A percentile compares a stretch with the other conserved stretches of the same genome.
phyloP scores from a whole-genome alignment of 495 filamentous ascomycete genomes.

The Neurospora intermedia region DNA sequence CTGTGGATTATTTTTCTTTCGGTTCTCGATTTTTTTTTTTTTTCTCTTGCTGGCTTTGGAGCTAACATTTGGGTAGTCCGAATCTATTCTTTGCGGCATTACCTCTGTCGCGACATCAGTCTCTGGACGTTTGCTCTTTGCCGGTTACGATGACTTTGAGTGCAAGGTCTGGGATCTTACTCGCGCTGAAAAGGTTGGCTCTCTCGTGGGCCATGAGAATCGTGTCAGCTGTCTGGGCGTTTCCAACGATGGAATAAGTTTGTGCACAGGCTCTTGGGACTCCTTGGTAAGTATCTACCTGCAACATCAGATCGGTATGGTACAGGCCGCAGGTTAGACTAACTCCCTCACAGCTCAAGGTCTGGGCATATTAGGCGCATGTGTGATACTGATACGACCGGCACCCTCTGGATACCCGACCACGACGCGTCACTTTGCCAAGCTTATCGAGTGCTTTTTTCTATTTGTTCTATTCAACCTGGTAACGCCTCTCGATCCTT shows the following conservation, averaged over 20 bases:
- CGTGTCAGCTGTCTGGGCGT: slow-evolving; percentile 96
- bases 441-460: slow-evolving; percentile 23
- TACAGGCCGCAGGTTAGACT: slow-evolving; percentile 5
- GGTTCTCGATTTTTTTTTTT: background rate
- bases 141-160: slow-evolving; percentile 97
- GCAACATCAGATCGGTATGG: background rate
- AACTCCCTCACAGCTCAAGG: slow-evolving; percentile 56
- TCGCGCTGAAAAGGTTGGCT: slow-evolving; percentile 92
- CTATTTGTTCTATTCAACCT: slow-evolving; percentile 27
- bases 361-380: slow-evolving; percentile 58
- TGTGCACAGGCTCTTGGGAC: slow-evolving; percentile 99
- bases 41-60: slow-evolving; percentile 1
- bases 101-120: slow-evolving; percentile 98
- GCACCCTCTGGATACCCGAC: slow-evolving; percentile 22
- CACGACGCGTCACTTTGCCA: slow-evolving; percentile 20
- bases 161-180: slow-evolving; percentile 99
- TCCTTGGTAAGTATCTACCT: slow-evolving; percentile 64
- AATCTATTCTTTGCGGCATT: slow-evolving; percentile 94
- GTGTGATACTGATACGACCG: slow-evolving; percentile 15
- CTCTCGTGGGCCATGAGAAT: slow-evolving; percentile 94
- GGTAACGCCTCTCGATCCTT: slow-evolving; percentile 35
- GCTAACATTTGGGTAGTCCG: slow-evolving; percentile 52
- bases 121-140: slow-evolving; percentile 89
- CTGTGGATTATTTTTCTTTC: background rate
- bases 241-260: slow-evolving; percentile 96